These are phyloP conservation scores for Penicillium dipodomyicola DNA, from an alignment of 495 filamentous ascomycete species.

Conservation along the genomic window DNA sequence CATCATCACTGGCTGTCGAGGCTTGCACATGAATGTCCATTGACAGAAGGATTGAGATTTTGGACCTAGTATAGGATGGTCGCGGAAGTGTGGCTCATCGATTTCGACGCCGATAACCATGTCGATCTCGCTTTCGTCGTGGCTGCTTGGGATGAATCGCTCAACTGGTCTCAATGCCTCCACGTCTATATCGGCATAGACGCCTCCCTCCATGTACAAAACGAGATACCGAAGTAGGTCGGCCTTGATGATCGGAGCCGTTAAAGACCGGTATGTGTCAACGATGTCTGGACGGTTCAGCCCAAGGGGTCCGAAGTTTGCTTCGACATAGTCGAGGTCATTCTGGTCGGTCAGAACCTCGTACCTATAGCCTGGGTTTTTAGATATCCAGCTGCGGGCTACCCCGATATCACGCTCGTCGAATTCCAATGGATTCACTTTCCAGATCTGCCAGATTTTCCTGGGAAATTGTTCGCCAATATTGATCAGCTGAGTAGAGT, in stretches of 20 bases:
- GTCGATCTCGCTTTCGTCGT: conserved; percentile 49
- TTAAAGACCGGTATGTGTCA: conserved; percentile 53
- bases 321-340: conserved; percentile 57
- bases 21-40: conserved; percentile 67
- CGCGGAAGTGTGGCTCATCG: conserved; percentile 58
- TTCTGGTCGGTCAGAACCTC: conserved; percentile 65
- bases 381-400: conserved; percentile 55
- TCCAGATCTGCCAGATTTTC: conserved; percentile 71
- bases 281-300: conserved; percentile 62
- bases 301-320: conserved; percentile 54
- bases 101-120: conserved; percentile 66
- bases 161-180: conserved; percentile 44
- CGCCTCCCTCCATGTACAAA: conserved; percentile 52
- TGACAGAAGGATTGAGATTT: conserved; percentile 65
- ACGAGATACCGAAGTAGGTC: conserved; percentile 55
- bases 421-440: conserved; percentile 56
- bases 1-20: conserved; percentile 60
- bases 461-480: conserved; percentile 34
- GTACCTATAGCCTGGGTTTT: conserved; percentile 59
- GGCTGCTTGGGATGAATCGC: conserved; percentile 43
- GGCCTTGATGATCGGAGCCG: conserved; percentile 56
- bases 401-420: conserved; percentile 51
- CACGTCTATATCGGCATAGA: conserved; percentile 53
- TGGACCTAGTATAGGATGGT: conserved; percentile 60
- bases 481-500: conserved; percentile 18